phyloP scores from a whole-genome alignment of 345 rosid species.

The Lumnitzera littorea region DNA sequence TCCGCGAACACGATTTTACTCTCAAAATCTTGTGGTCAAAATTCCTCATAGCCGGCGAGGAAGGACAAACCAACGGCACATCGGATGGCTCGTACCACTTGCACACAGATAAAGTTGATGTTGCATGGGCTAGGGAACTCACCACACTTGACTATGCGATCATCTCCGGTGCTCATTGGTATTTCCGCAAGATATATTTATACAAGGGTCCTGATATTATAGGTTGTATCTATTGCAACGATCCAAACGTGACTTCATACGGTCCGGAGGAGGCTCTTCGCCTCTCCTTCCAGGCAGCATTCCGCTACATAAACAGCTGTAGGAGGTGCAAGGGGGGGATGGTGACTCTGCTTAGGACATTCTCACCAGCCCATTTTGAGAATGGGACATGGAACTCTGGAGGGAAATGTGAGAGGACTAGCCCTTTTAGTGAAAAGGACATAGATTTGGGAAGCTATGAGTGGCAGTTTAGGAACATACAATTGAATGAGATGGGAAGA shows the following conservation, averaged over 20 bases:
- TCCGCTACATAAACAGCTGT: conserved; percentile 34
- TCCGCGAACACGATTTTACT: conserved; percentile 53
- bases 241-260: conserved; percentile 36
- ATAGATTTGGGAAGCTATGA: conserved; percentile 20
- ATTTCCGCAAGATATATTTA: conserved; percentile 55
- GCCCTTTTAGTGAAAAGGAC: conserved; percentile 28
- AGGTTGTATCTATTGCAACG: conserved; percentile 65
- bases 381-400: conserved; percentile 74
- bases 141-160: conserved; percentile 40
- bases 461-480: conserved; percentile 44
- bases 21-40: conserved; percentile 57
- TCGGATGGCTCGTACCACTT: conserved; percentile 38
- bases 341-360: conserved; percentile 55
- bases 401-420: conserved; percentile 53
- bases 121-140: conserved; percentile 34
- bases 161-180: conserved; percentile 73
- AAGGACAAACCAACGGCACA: conserved; percentile 40
- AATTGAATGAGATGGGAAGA: conserved; percentile 38
- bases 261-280: conserved; percentile 32
- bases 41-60: conserved; percentile 50
- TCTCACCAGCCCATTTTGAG: conserved; percentile 87
- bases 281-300: conserved; percentile 41
- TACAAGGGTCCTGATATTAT: conserved; percentile 25
- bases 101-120: conserved; percentile 38
- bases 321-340: conserved; percentile 20